A percentile compares a stretch with the other conserved stretches of the same genome.
Conservation (phyloP, 2,329 filamentous ascomycete genomes). For the Aspergillus phoenicis region DNA sequence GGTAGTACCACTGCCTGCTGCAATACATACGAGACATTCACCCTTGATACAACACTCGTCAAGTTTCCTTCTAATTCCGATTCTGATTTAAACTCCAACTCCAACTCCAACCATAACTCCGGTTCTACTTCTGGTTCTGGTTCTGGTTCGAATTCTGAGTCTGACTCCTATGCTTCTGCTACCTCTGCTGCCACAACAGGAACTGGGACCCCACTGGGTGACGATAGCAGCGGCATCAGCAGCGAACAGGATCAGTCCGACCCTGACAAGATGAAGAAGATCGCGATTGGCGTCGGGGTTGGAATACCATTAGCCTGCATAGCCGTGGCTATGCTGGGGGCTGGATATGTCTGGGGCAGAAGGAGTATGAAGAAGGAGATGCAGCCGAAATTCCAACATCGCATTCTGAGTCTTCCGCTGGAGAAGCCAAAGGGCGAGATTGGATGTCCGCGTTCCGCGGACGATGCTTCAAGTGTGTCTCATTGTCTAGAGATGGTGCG, state of each 20-base stretch:
- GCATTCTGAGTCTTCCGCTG: neutral
- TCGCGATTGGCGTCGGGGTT: neutral
- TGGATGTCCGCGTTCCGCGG: neutral
- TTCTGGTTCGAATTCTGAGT: no score
- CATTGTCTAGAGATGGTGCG: neutral
- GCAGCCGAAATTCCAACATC: no score
- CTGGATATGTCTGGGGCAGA: neutral
- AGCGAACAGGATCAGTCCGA: neutral
- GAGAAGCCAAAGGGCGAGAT: neutral
- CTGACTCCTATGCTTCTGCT: no score
- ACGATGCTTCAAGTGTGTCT: neutral
- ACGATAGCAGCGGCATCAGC: neutral
- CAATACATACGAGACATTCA: neutral
- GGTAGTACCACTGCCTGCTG: neutral
- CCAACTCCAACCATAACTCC: no score
- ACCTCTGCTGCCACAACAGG: no score
- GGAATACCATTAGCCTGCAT: neutral
- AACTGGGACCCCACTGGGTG: neutral
- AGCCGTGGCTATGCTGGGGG: neutral
- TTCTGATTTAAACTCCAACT: no score
- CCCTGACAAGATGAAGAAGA: neutral
- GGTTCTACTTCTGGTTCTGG: no score
- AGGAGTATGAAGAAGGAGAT: neutral
- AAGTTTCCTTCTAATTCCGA: neutral
- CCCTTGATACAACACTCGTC: neutral